A percentile compares a stretch with the other conserved stretches of the same genome.
phyloP scores from a whole-genome alignment of 2,329 filamentous ascomycete species.

The Emergomyces orientalis region DNA sequence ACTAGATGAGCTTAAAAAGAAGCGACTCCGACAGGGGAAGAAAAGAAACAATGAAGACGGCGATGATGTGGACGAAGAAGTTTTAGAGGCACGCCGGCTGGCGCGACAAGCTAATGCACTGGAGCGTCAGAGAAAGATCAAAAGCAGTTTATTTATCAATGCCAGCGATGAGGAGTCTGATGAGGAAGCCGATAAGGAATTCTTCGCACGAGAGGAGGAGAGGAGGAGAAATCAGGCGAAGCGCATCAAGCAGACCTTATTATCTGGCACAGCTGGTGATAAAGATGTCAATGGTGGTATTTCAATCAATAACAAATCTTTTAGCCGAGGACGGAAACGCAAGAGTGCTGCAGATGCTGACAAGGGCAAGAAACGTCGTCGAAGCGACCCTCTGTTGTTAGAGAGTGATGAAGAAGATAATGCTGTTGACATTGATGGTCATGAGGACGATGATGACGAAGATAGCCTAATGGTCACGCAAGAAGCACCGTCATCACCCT shows the following conservation, averaged over 20 bases:
- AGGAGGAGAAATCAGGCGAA: constrained; percentile 50
- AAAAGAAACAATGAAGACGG: constrained; percentile 37
- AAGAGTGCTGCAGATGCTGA: constrained; percentile 5
- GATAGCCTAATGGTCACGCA: not conserved
- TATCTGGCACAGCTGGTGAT: constrained; percentile 29
- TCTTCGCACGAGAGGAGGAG: constrained; percentile 67
- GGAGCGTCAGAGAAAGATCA: constrained; percentile 71
- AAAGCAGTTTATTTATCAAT: constrained; percentile 72
- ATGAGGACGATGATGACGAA: not conserved
- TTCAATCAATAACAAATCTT: constrained; percentile 12
- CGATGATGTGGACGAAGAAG: constrained; percentile 55
- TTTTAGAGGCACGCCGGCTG: constrained; percentile 49
- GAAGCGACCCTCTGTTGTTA: constrained; percentile 4
- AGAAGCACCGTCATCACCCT: constrained; percentile 3
- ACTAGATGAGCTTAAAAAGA: constrained; percentile 51
- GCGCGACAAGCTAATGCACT: constrained; percentile 57
- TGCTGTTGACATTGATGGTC: not conserved
- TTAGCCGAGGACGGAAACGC: constrained; percentile 13
- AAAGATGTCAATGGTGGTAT: not conserved
- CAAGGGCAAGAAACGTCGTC: constrained; percentile 8
- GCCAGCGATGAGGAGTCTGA: constrained; percentile 87
- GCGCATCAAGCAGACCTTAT: constrained; percentile 42
- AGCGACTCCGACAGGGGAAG: constrained; percentile 46
- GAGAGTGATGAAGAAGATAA: constrained; percentile 13
- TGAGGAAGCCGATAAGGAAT: constrained; percentile 59